Conservation (phyloP, 129 eudicot species). For the Calendula officinalis region DNA sequence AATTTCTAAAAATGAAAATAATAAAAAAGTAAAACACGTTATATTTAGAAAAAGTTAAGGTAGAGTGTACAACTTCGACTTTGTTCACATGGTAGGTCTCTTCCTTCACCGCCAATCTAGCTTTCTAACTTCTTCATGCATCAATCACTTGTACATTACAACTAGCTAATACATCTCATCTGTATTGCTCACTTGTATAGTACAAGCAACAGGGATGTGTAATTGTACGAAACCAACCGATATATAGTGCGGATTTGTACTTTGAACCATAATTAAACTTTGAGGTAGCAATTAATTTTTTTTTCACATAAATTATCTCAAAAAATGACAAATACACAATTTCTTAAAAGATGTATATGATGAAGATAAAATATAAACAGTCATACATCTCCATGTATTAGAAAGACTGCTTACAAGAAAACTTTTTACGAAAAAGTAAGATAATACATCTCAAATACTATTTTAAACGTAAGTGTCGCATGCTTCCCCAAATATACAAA, state of each 20-base stretch:
- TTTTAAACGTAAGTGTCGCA: background rate
- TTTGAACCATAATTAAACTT: too few relatives aligned
- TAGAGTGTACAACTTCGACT: background rate
- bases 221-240: too few relatives aligned
- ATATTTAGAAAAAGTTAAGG: slow-evolving; percentile 1
- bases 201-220: background rate
- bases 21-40: slow-evolving; percentile 13
- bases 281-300: too few relatives aligned
- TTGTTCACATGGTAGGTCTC: slow-evolving; percentile 18
- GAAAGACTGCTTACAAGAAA: too few relatives aligned
- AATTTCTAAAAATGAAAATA: slow-evolving; percentile 20
- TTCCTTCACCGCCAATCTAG: slow-evolving; percentile 28
- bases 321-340: too few relatives aligned
- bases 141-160: background rate
- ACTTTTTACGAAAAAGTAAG: too few relatives aligned
- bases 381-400: too few relatives aligned
- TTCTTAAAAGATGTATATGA: too few relatives aligned
- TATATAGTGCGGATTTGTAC: too few relatives aligned
- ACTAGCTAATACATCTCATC: background rate
- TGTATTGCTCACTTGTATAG: background rate
- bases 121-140: slow-evolving; percentile 14
- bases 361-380: too few relatives aligned
- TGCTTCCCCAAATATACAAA: background rate
- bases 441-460: background rate
- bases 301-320: too few relatives aligned